Evolutionary conservation across 208 protist genomes (phyloP).

Genomic region (Phytomonas serpens): DNA sequence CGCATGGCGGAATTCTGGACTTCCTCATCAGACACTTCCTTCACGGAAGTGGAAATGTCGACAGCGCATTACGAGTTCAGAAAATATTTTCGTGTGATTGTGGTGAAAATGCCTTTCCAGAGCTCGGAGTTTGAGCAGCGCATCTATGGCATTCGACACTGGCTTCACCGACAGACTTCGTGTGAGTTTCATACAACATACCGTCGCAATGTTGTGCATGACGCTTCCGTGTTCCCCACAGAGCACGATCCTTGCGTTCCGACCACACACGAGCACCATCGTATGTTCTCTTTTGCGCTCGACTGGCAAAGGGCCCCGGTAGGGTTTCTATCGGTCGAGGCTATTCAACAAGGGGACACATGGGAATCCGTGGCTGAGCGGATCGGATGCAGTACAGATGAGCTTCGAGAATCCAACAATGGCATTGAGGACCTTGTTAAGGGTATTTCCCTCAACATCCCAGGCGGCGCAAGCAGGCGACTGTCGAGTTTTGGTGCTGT

Average conservation of each 20-base stretch:
- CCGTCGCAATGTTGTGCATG: conserved; percentile 76
- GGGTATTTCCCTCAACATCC: conserved; percentile 43
- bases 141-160: conserved; percentile 83
- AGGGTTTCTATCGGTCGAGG: conserved; percentile 40
- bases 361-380: conserved; percentile 52
- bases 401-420: conserved; percentile 42
- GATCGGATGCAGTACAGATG: conserved; percentile 40
- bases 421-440: conserved; percentile 20
- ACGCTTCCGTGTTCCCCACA: conserved; percentile 66
- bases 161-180: conserved; percentile 79
- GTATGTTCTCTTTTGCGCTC: conserved; percentile 85
- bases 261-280: conserved; percentile 79
- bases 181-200: conserved; percentile 86
- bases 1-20: conserved; percentile 87
- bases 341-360: conserved; percentile 40
- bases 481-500: conserved; percentile 41
- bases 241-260: conserved; percentile 55
- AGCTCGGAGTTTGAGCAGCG: conserved; percentile 88
- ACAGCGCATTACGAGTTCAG: conserved; percentile 87
- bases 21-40: conserved; percentile 77
- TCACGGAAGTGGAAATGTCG: conserved; percentile 82
- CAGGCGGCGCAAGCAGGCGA: conserved; percentile 32
- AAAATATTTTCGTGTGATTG: conserved; percentile 81
- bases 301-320: conserved; percentile 82
- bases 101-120: conserved; percentile 84